phyloP scores from a whole-genome alignment of 768 basidiomycete genomes.

The Mycena vitilis region DNA sequence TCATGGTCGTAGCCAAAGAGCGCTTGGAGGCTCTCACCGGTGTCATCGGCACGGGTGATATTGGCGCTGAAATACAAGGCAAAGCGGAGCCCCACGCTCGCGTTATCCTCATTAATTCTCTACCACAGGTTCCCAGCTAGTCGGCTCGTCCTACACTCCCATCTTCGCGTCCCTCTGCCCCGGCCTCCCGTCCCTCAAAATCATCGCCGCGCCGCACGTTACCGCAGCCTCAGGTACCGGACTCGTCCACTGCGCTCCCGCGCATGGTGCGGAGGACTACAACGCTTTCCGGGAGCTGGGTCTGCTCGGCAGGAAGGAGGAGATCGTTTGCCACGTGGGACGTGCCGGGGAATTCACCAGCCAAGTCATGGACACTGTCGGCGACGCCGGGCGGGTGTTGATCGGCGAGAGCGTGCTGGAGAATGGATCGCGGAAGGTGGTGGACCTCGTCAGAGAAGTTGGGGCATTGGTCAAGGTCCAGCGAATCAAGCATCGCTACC shows the following conservation, averaged over 20 bases:
- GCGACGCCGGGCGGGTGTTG: constrained; percentile 59
- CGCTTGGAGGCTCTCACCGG: constrained; percentile 54
- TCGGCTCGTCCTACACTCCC: constrained; percentile 68
- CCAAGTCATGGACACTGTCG: constrained; percentile 68
- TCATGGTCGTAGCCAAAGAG: constrained; percentile 64
- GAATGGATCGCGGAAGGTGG: constrained; percentile 76
- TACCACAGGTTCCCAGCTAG: constrained; percentile 62
- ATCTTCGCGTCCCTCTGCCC: constrained; percentile 62
- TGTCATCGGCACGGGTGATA: constrained; percentile 51
- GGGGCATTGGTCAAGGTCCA: constrained; percentile 73
- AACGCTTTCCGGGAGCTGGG: constrained; percentile 71
- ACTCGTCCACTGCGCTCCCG: constrained; percentile 94
- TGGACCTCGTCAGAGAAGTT: constrained; percentile 68
- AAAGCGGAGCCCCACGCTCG: background rate
- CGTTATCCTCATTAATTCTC: background rate
- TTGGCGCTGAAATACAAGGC: constrained; percentile 55
- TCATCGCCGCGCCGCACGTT: constrained; percentile 83
- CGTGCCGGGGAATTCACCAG: constrained; percentile 76
- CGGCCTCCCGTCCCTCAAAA: constrained; percentile 37
- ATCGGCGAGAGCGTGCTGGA: constrained; percentile 78
- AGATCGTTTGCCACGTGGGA: constrained; percentile 86
- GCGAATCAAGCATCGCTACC: constrained; percentile 87
- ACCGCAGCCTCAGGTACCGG: constrained; percentile 92
- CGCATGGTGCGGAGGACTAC: constrained; percentile 95
- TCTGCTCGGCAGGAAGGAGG: constrained; percentile 56